A percentile compares a stretch with the other conserved stretches of the same genome.
phyloP scores from a whole-genome alignment of 176 grass and related monocot species.

The Panicum miliaceum region DNA sequence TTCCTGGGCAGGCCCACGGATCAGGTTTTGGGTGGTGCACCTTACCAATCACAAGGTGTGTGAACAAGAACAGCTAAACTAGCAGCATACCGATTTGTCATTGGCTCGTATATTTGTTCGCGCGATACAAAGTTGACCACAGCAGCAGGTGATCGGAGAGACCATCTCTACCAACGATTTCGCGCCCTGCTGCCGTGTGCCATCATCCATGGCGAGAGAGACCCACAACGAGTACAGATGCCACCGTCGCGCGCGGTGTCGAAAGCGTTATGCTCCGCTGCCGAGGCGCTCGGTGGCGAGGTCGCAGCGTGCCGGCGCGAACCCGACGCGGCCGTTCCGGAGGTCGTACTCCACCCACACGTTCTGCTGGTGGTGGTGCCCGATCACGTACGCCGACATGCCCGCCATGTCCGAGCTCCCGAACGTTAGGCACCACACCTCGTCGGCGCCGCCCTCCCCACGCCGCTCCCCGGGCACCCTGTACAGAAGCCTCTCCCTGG shows the following conservation, averaged over 20 bases:
- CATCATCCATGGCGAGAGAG: neutral
- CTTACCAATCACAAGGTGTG: too few species aligned
- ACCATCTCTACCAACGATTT: conserved; percentile 43
- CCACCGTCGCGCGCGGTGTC: neutral
- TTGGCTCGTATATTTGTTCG: neutral
- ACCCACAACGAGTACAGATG: neutral
- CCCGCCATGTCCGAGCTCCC: conserved; percentile 77
- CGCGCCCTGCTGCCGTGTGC: conserved; percentile 26
- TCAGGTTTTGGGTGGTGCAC: too few species aligned
- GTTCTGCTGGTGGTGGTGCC: conserved; percentile 90
- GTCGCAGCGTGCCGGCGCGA: conserved; percentile 64
- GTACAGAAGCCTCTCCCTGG: conserved; percentile 72
- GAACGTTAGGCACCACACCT: conserved; percentile 89
- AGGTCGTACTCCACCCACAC: conserved; percentile 94
- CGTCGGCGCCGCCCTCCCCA: conserved; percentile 37
- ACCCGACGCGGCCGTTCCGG: conserved; percentile 65
- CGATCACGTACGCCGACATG: conserved; percentile 75
- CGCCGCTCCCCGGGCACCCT: conserved; percentile 58
- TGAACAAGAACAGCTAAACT: neutral
- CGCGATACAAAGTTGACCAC: conserved; percentile 14
- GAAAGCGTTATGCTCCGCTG: neutral
- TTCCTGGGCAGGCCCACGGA: too few species aligned
- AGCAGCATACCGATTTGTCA: neutral
- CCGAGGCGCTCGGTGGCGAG: conserved; percentile 46
- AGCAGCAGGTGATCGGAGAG: conserved; percentile 51